Evolutionary conservation across 2,329 filamentous ascomycete species (phyloP), one percentile per base, ranked within the genome.

Genomic region (Colletotrichum coccodes): DNA sequence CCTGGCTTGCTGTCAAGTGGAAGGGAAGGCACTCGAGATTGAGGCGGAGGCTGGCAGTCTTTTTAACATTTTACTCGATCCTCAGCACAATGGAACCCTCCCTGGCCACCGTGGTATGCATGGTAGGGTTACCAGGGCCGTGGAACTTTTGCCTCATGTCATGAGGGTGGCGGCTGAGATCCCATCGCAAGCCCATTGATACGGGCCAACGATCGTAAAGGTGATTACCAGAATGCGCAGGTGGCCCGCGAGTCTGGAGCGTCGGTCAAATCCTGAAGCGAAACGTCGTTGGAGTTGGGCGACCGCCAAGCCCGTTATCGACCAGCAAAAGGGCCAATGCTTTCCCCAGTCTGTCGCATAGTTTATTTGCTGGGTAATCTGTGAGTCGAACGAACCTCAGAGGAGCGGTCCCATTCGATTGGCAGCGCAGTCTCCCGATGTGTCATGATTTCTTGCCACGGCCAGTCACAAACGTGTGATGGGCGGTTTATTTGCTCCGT

Each of bases 331-430:
- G 57, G 21, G 7, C 23, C 16, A 40, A 47, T 49, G 30, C 14
- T 6, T 32, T 42, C 42, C 49, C 42, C 58, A 42, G 49, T 18
- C n/a, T 28, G 34, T 42, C 49, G 49, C 60, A 66, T 56, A 66
- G 63, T 47, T 46, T 66, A 66, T 66, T 66, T 62, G 40, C 58
- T 66, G 63, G 63, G 58, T 61, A 36, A 62, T 62, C 49, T 62
- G 58, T 49, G 42, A 62, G 64, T 16, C 34, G 34, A 50, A 42
- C 62, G 23, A 26, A 44, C 12, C 18, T 52, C 53, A 16, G 16
- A 44, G 32, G 16, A 46, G 52, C 7, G 16, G 1, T 38, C 40
- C 42, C 42, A 47, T 2, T 56, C n/a, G 18, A 50, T 56, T 49
- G 34, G 58, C 34, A 49, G 30, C 28, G 14, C 47, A 40, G 21